Base-by-base conservation (phyloP, 2,329 filamentous ascomycete species). In the Penicillium fuscoglaucum region DNA sequence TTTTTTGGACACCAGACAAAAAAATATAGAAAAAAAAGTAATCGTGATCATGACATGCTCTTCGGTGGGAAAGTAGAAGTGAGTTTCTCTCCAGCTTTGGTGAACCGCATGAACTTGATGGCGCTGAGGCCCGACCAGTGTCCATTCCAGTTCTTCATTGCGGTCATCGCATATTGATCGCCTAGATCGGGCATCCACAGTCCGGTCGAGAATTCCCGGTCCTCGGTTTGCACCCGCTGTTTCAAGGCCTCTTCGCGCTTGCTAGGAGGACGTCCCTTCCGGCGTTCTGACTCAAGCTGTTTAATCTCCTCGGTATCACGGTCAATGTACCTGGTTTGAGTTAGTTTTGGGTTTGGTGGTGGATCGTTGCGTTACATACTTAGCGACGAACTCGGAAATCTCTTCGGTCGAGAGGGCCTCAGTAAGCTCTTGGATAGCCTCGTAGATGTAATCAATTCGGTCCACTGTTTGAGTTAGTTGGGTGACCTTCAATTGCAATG, bases 161-260 rank as follows among this genome's bases (percentile, higher is more conserved):
- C 82, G 57, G 82, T 76, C 52, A 90, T 76, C 65, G 87, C 91
- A 48, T 87, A 83, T 41, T 82, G 80, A 43, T 87, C 83, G 55
- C 86, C 84, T 54, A 97, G 78, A 71, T 97, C 90, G 0, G 93
- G 93, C 41, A 96, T 75, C 75, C 74, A 89, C 70, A 96, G 96
- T 0, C 95, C 95, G 53, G 87, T 86, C 62, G 88, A 84, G 65
- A 90, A 90, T 78, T 99, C 95, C 66, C 89, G 89, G 70, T 88
- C 82, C 63, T 97, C 89, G 1, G 78, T 79, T 15, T 84, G 82
- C 55, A 90, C 87, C 63, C 87, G 88, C 68, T 90, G 82, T 72
- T 86, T 87, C 40, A 98, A 79, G 21, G 90, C 78, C 65, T 93
- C 90, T 73, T 97, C 91, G 60, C 85, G 87, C 24, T 87, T 86